Percentiles rank a stretch among this genome's conserved stretches.
Evolutionary conservation across 139 green algal species (phyloP).

Genomic region (Chlamydomonas eustigma): DNA sequence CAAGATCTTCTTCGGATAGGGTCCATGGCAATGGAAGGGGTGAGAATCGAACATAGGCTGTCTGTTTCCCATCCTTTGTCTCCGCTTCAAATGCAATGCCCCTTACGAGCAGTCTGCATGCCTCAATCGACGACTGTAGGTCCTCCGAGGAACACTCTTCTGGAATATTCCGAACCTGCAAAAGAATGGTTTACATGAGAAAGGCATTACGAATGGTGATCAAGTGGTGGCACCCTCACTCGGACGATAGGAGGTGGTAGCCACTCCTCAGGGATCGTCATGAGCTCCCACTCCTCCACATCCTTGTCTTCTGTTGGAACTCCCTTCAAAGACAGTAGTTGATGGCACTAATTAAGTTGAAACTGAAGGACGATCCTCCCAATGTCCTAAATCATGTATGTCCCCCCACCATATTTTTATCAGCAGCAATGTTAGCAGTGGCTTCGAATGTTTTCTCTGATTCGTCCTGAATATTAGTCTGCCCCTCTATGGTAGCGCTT

Average conservation of each 20-base stretch:
- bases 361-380: too few species aligned
- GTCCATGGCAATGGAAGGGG: slow-evolving; percentile 29
- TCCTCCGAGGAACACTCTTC: slow-evolving; percentile 27
- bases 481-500: too few species aligned
- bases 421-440: too few species aligned
- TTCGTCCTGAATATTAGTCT: too few species aligned
- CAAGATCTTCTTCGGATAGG: slow-evolving; percentile 17
- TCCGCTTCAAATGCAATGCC: slow-evolving; percentile 43
- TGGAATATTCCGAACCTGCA: slow-evolving; percentile 44
- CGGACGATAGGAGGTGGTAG: slow-evolving; percentile 40
- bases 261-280: slow-evolving; percentile 47
- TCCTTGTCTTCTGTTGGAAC: too few species aligned
- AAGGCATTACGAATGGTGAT: neutral
- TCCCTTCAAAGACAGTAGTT: too few species aligned
- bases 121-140: slow-evolving; percentile 34
- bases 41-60: slow-evolving; percentile 22
- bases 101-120: slow-evolving; percentile 21
- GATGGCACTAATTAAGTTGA: too few species aligned
- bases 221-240: slow-evolving; percentile 19
- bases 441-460: too few species aligned
- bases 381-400: too few species aligned
- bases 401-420: too few species aligned
- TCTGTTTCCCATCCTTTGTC: slow-evolving; percentile 15
- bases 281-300: slow-evolving; percentile 61
- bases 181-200: neutral